Evolutionary conservation across 1,284 basidiomycete species (phyloP).

Genomic region (Ganoderma leucocontextum): DNA sequence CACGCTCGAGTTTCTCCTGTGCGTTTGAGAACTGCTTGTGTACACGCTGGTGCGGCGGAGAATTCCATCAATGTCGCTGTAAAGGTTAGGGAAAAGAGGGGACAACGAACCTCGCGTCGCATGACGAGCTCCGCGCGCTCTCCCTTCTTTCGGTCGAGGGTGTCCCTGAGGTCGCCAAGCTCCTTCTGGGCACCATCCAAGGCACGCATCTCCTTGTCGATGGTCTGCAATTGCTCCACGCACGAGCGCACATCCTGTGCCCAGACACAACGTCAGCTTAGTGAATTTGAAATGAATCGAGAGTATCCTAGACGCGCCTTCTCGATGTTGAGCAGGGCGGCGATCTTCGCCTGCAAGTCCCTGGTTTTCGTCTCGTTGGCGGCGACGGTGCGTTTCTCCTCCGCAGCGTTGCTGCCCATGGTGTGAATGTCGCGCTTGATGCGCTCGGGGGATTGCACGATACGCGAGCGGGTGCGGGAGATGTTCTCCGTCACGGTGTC

Average conservation of each 20-base stretch:
- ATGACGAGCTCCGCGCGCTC: conserved; percentile 74
- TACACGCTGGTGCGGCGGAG: conserved; percentile 60
- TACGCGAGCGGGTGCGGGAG: conserved; percentile 68
- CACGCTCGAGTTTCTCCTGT: conserved; percentile 77
- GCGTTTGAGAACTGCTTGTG: conserved; percentile 80
- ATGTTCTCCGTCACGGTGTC: conserved; percentile 66
- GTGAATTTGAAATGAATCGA: too few species aligned
- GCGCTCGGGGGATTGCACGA: conserved; percentile 89
- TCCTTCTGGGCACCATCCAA: conserved; percentile 72
- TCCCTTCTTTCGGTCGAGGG: conserved; percentile 74
- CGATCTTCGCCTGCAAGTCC: conserved; percentile 79
- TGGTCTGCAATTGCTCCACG: conserved; percentile 73
- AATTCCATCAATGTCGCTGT: conserved; percentile 1
- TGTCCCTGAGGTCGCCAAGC: conserved; percentile 68
- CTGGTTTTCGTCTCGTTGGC: conserved; percentile 75
- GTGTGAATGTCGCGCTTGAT: conserved; percentile 80
- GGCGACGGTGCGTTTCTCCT: conserved; percentile 68
- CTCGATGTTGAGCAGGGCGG: conserved; percentile 76
- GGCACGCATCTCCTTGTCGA: conserved; percentile 72
- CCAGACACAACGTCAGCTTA: background rate
- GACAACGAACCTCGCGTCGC: conserved; percentile 64
- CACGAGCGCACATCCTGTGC: conserved; percentile 71
- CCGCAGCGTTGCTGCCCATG: conserved; percentile 68
- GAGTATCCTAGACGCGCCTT: conserved; percentile 54
- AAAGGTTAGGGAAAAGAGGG: background rate